phyloP scores from a whole-genome alignment of 2,329 filamentous ascomycete species.

The Ophiostoma triangulosporum region DNA sequence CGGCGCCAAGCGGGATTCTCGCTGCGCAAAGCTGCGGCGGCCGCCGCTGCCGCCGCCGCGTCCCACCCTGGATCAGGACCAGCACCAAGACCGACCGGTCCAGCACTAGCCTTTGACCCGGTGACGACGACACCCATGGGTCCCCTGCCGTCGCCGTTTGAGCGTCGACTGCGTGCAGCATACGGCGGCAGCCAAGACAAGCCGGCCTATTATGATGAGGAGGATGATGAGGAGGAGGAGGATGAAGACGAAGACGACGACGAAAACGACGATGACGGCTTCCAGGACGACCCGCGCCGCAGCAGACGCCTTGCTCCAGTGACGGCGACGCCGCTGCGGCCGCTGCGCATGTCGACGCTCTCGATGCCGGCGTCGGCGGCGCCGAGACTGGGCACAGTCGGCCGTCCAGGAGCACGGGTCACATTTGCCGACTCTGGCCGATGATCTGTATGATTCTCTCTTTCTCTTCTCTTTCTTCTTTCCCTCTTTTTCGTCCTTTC shows the following conservation, averaged over 20 bases:
- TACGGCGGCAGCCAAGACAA: conserved; percentile 5
- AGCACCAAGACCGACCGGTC: not conserved
- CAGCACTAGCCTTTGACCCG: not conserved
- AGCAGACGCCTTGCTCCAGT: not conserved
- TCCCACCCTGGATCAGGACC: not conserved
- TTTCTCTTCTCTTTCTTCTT: not conserved
- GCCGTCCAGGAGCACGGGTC: conserved; percentile 5
- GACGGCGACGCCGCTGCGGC: conserved; percentile 2
- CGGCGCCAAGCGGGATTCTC: not conserved
- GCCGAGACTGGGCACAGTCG: not conserved
- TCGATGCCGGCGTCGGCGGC: not conserved
- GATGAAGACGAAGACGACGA: not conserved
- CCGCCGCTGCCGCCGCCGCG: not conserved
- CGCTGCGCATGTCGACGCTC: not conserved
- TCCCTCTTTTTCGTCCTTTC: not conserved
- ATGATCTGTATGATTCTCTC: not conserved
- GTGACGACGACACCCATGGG: conserved; percentile 15
- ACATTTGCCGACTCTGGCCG: conserved; percentile 10
- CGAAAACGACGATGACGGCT: not conserved
- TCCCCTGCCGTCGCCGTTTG: conserved; percentile 15
- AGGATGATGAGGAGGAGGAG: not conserved
- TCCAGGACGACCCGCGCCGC: not conserved
- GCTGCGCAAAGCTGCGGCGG: not conserved
- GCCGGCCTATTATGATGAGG: not conserved
- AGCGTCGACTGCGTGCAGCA: conserved; percentile 14